Base-by-base conservation (phyloP, 768 basidiomycete genomes). In the Amanita pseudoporphyria region DNA sequence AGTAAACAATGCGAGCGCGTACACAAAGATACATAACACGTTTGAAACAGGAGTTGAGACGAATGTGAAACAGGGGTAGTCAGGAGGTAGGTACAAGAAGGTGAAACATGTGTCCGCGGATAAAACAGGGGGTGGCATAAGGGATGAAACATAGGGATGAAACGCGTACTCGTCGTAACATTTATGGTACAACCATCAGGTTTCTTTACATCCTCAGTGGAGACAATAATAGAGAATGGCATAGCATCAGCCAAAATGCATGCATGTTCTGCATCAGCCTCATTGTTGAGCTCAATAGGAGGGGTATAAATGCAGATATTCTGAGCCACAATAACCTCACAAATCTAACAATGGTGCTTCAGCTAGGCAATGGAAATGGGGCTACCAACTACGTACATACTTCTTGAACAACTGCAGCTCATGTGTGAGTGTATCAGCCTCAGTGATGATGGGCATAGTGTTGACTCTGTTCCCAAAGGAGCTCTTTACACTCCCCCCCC, bases 221-320 rank as follows among this genome's bases (percentile, higher is more conserved):
- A 92, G 28, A 95, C 96, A 60, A 99, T 98, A 67, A 99, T 97
- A 18, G 94, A 96, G 73, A 97, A 98, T 0, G 96, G 96, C 70
- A 96, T 95, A 12, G 93, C 90, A 14, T 89, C 82, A n/a, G 77
- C 72, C 54, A 98, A 80, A 55, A 82, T 74, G 49, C 87, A 84
- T 9, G 91, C 92, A 61, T 90, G 90, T 59, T 97, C 94, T 1
- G 86, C 85, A 10, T 40, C 40, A 49, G 81, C 80, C 32, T 83
- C 78, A 57, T 94, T 87, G 57, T 98, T 96, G 12, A 75, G 66
- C 57, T 98, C 96, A 39, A 97, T 73, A 19, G 92, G 93, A 16
- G 96, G 95, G 6, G 82, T 82, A 72, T 98, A 99, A 61, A 97
- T 87, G 46, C 88, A 83, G 64, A 99, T 98, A 18, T 86, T 86